phyloP scores from a whole-genome alignment of 2,329 filamentous ascomycete genomes.

The Penicillium glabrum region DNA sequence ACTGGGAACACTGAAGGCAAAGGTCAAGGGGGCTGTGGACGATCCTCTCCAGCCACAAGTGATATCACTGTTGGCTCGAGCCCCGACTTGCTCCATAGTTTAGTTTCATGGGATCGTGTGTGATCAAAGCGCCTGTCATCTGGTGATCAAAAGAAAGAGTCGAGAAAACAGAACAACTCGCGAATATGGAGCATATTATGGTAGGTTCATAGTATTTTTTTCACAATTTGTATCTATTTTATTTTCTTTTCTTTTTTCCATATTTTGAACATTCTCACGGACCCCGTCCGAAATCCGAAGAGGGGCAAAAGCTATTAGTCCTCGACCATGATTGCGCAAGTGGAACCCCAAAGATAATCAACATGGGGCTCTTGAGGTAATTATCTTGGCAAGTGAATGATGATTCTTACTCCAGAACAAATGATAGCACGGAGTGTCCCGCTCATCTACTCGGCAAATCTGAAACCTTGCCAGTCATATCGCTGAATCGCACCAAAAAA shows the following conservation, averaged over 20 bases:
- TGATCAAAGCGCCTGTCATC: constrained; percentile 16
- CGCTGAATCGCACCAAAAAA: constrained; percentile 13
- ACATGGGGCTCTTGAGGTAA: constrained; percentile 4
- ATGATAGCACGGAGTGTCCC: too few species aligned
- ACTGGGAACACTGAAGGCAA: not conserved
- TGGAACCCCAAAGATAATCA: not conserved
- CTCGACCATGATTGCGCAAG: not conserved
- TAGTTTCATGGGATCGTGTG: not conserved
- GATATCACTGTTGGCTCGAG: not conserved
- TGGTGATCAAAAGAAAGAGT: not conserved
- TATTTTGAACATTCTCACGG: not conserved
- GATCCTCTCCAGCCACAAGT: not conserved
- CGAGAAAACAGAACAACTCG: not conserved
- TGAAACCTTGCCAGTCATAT: constrained; percentile 21
- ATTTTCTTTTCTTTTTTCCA: too few species aligned
- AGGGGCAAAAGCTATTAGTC: not conserved
- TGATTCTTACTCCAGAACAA: not conserved
- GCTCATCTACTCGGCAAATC: constrained; percentile 18
- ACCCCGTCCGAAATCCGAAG: not conserved
- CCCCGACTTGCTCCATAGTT: not conserved
- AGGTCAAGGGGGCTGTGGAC: not conserved
- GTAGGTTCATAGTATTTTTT: not conserved
- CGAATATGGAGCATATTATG: not conserved
- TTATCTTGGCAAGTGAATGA: not conserved
- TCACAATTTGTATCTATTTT: too few species aligned